Base-by-base conservation (phyloP, 2,329 filamentous ascomycete species). In the Pseudogymnoascus sp. region DNA sequence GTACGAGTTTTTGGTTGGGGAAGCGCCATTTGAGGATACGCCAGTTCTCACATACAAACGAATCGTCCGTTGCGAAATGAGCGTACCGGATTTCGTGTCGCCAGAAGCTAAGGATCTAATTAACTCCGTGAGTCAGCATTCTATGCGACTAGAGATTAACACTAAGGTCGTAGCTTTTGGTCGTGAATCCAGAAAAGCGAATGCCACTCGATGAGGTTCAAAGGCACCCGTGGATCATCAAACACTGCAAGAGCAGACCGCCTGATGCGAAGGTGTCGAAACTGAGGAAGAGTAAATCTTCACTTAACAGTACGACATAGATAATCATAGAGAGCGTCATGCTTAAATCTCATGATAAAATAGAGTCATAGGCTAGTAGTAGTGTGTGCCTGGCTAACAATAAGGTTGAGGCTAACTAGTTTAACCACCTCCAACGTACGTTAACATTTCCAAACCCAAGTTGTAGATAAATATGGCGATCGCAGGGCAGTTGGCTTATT, bases 21-120 rank as follows among this genome's bases (percentile, higher is more conserved):
- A 97, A 79, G 93, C 95, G 14, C 95, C 95, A 0, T 99, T 99
- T 71, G 95, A 98, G 76, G 93, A 98, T 72, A 95, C 90, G 2
- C 91, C 91, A 3, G 85, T 93, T 66, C 96, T 96, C 90, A 99
- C 93, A 26, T 92, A 96, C 69, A 82, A 91, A 69, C 87, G 92
- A 71, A 99, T 99, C 75, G 85, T 87, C 5, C 82, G 91, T 68
- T 91, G 89, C 28, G 93, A 98, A 72, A 97, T 98, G 91, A 89
- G 89, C 0, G 87, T 98, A 60, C 95, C 95, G 3, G 87, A 85
- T 8, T 98, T 93, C 74, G 89, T 98, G 64, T 96, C 91, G 74
- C 78, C 89, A 0, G 95, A 98, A 78, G 95, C 93, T 53, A 89
- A 83, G 70, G 93, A 99, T 74, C 78, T 99, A 67, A 98, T 99